These are phyloP conservation scores for Chloranthus sessilifolius DNA, from an alignment of 164 flowering plant species.

Conservation along the genomic window DNA sequence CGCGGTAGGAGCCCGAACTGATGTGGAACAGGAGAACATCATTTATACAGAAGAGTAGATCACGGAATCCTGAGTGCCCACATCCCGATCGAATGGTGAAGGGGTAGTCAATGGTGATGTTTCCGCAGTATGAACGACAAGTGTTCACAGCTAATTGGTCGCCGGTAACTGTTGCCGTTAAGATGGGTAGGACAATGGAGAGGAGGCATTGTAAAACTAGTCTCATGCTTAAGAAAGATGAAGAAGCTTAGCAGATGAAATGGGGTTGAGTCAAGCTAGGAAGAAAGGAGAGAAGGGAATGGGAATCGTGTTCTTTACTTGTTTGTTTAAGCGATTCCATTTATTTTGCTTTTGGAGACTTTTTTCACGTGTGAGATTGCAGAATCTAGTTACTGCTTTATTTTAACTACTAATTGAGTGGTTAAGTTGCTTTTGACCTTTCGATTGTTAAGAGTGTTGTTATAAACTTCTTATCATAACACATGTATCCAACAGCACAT, in stretches of 20 bases:
- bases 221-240: conserved; percentile 13
- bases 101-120: conserved; percentile 79
- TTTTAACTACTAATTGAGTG: too few species aligned
- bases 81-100: conserved; percentile 65
- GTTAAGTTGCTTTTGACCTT: too few species aligned
- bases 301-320: conserved; percentile 45
- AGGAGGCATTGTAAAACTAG: conserved; percentile 11
- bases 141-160: conserved; percentile 6
- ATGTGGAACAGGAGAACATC: conserved; percentile 86
- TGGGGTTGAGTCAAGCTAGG: conserved; percentile 1
- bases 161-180: conserved; percentile 10
- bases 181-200: conserved; percentile 4
- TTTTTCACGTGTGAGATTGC: conserved; percentile 21
- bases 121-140: conserved; percentile 84
- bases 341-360: conserved; percentile 11
- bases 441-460: too few species aligned
- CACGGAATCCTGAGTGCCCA: conserved; percentile 73
- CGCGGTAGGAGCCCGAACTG: conserved; percentile 86
- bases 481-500: too few species aligned
- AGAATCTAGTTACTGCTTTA: conserved; percentile 10
- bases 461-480: too few species aligned
- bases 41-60: conserved; percentile 77
- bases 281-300: neutral
- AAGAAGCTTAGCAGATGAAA: neutral
- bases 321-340: conserved; percentile 12